Percentiles rank a stretch among this genome's conserved stretches.
Evolutionary conservation across 257 asterid genomes (phyloP).

Genomic region (Solanum sejunctum): DNA sequence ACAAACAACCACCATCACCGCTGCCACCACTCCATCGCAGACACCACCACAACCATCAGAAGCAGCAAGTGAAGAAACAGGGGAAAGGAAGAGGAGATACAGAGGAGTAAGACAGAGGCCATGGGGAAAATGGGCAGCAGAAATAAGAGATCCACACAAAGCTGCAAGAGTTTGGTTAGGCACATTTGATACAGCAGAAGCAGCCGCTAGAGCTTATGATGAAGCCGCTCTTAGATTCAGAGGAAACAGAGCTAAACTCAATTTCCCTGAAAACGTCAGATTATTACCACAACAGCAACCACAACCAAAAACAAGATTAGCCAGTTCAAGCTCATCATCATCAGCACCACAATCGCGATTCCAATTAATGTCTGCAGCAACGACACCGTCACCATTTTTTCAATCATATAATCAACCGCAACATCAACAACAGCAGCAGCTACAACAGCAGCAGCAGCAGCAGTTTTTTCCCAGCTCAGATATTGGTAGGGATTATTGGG

Average conservation of each 20-base stretch:
- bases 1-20: conserved; percentile 2
- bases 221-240: conserved; percentile 82
- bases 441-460: neutral
- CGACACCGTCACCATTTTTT: neutral
- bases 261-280: conserved; percentile 66
- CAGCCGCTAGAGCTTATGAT: conserved; percentile 87
- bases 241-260: conserved; percentile 80
- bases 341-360: neutral
- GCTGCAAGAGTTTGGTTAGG: conserved; percentile 93
- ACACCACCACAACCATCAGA: conserved; percentile 7
- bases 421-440: neutral
- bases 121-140: conserved; percentile 98
- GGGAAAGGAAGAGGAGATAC: conserved; percentile 51
- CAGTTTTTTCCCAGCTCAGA: conserved; percentile 1
- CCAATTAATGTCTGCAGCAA: neutral
- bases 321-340: conserved; percentile 1
- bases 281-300: conserved; percentile 13
- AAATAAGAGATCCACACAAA: conserved; percentile 81
- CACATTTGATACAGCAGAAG: conserved; percentile 87
- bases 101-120: conserved; percentile 94
- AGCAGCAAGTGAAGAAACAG: conserved; percentile 25
- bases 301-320: conserved; percentile 1
- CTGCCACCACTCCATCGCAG: neutral
- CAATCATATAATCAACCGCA: conserved; percentile 11
- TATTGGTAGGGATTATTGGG: conserved; percentile 45